Evolutionary conservation across 2,329 filamentous ascomycete genomes (phyloP).

Genomic region (Cladophialophora yegresii): DNA sequence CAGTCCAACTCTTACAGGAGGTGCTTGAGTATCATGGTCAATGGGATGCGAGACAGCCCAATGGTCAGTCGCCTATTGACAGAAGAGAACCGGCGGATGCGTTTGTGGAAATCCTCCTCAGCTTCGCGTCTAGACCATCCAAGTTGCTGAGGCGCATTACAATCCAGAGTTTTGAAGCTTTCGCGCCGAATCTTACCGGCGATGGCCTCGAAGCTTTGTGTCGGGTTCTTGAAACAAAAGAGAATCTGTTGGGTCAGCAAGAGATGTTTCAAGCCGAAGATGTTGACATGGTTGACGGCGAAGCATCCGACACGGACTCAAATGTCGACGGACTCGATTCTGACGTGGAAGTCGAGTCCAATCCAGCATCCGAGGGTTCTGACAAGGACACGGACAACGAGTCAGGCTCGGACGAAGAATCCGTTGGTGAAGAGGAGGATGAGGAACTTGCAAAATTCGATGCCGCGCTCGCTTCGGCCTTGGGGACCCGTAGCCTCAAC

Average conservation of each 20-base stretch:
- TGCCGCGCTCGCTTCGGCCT: constrained; percentile 72
- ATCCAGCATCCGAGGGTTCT: constrained; percentile 40
- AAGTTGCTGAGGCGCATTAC: constrained; percentile 82
- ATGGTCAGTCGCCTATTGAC: constrained; percentile 35
- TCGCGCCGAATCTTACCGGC: constrained; percentile 71
- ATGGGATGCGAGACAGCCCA: constrained; percentile 10
- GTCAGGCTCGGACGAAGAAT: constrained; percentile 37
- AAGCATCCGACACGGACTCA: constrained; percentile 46
- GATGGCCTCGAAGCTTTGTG: constrained; percentile 68
- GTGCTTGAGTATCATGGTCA: constrained; percentile 70
- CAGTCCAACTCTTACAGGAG: constrained; percentile 77
- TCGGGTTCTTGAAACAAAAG: constrained; percentile 70
- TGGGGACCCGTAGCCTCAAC: constrained; percentile 66
- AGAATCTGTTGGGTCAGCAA: constrained; percentile 79
- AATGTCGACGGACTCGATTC: constrained; percentile 45
- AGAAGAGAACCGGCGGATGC: constrained; percentile 61
- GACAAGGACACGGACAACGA: constrained; percentile 41
- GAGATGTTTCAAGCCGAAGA: constrained; percentile 77
- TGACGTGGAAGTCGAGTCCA: constrained; percentile 44
- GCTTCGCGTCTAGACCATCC: constrained; percentile 83
- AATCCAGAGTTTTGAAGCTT: constrained; percentile 82
- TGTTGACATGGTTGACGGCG: constrained; percentile 58
- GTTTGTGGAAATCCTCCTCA: constrained; percentile 84
- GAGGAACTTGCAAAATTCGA: constrained; percentile 66
- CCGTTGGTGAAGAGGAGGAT: constrained; percentile 49